Conservation (phyloP, 2,329 filamentous ascomycete genomes). For the Aureobasidium melanogenum region DNA sequence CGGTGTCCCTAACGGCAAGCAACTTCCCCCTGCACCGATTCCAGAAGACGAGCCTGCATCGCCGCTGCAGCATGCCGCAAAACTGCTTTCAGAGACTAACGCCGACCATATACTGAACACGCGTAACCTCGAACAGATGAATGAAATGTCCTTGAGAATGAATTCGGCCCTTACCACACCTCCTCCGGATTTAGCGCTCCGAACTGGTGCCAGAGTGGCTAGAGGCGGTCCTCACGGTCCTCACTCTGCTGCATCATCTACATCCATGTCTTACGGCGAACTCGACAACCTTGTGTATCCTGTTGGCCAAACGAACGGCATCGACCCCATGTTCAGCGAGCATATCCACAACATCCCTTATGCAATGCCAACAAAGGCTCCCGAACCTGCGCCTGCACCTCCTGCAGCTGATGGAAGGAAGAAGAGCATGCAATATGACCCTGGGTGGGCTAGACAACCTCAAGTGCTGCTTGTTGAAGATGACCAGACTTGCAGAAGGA, state of each 20-base stretch:
- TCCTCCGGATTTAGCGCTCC: slow-evolving; percentile 42
- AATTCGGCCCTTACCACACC: slow-evolving; percentile 49
- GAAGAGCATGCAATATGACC: slow-evolving; percentile 52
- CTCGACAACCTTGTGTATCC: slow-evolving; percentile 75
- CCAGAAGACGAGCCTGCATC: slow-evolving; percentile 56
- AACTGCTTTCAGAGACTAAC: slow-evolving; percentile 56
- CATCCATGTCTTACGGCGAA: slow-evolving; percentile 47
- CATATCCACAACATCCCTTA: slow-evolving; percentile 94
- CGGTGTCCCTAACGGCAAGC: slow-evolving; percentile 24
- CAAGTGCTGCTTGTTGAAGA: slow-evolving; percentile 87
- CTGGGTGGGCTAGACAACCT: slow-evolving; percentile 59
- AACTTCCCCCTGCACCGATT: slow-evolving; percentile 21
- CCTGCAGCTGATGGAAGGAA: slow-evolving; percentile 47
- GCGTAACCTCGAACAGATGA: slow-evolving; percentile 57
- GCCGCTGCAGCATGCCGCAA: slow-evolving; percentile 58
- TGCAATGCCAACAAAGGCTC: slow-evolving; percentile 58
- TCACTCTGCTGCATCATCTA: slow-evolving; percentile 41
- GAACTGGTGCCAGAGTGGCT: slow-evolving; percentile 35
- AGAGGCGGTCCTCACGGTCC: slow-evolving; percentile 33
- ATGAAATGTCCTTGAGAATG: slow-evolving; percentile 47
- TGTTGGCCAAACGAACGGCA: slow-evolving; percentile 81
- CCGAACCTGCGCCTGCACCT: slow-evolving; percentile 32
- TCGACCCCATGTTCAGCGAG: slow-evolving; percentile 89
- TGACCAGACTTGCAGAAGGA: slow-evolving; percentile 57
- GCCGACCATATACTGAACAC: slow-evolving; percentile 57